These are phyloP conservation scores for Diaporthe vexans DNA, from an alignment of 2,329 filamentous ascomycete genomes.

Conservation along the genomic window DNA sequence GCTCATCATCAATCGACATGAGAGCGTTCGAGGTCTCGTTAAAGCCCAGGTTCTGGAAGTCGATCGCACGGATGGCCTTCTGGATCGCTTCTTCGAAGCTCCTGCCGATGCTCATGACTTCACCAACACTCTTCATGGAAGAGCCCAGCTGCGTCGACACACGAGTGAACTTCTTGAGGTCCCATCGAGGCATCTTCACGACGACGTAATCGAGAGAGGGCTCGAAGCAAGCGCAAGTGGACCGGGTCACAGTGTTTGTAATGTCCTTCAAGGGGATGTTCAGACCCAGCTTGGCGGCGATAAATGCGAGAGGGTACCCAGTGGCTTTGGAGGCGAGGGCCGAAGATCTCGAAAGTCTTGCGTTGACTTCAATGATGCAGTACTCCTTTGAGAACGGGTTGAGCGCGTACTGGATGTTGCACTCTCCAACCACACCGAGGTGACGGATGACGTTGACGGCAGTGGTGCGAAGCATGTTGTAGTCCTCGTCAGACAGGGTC, in stretches of 20 bases:
- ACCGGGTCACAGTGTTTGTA: slow-evolving; percentile 94
- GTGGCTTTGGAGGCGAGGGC: slow-evolving; percentile 98
- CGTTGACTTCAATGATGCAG: slow-evolving; percentile 98
- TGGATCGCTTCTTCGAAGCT: slow-evolving; percentile 99
- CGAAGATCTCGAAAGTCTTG: slow-evolving; percentile 96
- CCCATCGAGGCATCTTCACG: slow-evolving; percentile 99
- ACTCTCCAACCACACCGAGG: slow-evolving; percentile 96
- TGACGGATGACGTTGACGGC: slow-evolving; percentile 99
- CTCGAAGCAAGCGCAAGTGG: slow-evolving; percentile 97
- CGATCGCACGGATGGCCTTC: slow-evolving; percentile 95
- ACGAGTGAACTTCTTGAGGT: slow-evolving; percentile 98
- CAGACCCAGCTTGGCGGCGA: slow-evolving; percentile 95
- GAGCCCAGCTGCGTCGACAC: slow-evolving; percentile 96
- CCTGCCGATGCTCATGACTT: slow-evolving; percentile 98
- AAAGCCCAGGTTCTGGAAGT: slow-evolving; percentile 96
- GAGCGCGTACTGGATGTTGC: slow-evolving; percentile 97
- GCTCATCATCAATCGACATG: slow-evolving; percentile 95
- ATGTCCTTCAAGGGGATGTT: slow-evolving; percentile 97
- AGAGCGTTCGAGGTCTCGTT: slow-evolving; percentile 85
- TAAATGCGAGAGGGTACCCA: slow-evolving; percentile 95
- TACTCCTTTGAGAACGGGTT: slow-evolving; percentile 98
- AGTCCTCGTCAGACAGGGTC: slow-evolving; percentile 97
- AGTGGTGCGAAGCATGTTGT: slow-evolving; percentile 98
- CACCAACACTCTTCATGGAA: slow-evolving; percentile 99
- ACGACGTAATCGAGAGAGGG: slow-evolving; percentile 98